These are phyloP conservation scores for Aspergillus sp. DNA, from an alignment of 2,329 filamentous ascomycete genomes.

Conservation along the genomic window DNA sequence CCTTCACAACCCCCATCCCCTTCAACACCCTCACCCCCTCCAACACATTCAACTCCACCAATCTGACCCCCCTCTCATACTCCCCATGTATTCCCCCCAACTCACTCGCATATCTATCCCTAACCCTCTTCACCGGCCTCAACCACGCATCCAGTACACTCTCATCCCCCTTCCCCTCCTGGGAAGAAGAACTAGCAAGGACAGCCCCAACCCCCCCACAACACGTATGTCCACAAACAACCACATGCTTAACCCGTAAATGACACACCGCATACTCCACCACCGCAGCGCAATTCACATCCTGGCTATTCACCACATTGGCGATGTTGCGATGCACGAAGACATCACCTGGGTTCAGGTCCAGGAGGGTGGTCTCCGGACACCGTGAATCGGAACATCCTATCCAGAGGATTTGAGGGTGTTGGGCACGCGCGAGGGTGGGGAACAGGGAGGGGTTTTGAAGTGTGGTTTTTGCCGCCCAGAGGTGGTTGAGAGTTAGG, in stretches of 20 bases:
- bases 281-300: slow-evolving; percentile 34
- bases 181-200: too few species aligned
- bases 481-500: slow-evolving; percentile 1
- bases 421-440: slow-evolving; percentile 65
- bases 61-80: slow-evolving; percentile 23
- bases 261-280: slow-evolving; percentile 36
- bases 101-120: slow-evolving; percentile 59
- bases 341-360: slow-evolving; percentile 35
- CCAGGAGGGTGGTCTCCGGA: slow-evolving; percentile 37
- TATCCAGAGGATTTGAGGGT: slow-evolving; percentile 66
- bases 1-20: slow-evolving; percentile 68
- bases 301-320: slow-evolving; percentile 33
- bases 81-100: slow-evolving; percentile 48
- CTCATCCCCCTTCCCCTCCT: too few species aligned
- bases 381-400: slow-evolving; percentile 36
- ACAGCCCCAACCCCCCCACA: slow-evolving; percentile 61
- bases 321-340: slow-evolving; percentile 39
- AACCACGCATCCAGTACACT: slow-evolving; percentile 70
- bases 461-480: slow-evolving; percentile 20
- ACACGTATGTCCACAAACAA: slow-evolving; percentile 68
- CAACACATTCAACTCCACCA: slow-evolving; percentile 35
- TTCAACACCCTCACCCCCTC: slow-evolving; percentile 55
- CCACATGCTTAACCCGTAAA: slow-evolving; percentile 63
- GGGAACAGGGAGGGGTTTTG: slow-evolving; percentile 67
- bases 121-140: slow-evolving; percentile 62